These are phyloP conservation scores for Artomyces pyxidatus DNA, from an alignment of 768 basidiomycete species.

Conservation along the genomic window DNA sequence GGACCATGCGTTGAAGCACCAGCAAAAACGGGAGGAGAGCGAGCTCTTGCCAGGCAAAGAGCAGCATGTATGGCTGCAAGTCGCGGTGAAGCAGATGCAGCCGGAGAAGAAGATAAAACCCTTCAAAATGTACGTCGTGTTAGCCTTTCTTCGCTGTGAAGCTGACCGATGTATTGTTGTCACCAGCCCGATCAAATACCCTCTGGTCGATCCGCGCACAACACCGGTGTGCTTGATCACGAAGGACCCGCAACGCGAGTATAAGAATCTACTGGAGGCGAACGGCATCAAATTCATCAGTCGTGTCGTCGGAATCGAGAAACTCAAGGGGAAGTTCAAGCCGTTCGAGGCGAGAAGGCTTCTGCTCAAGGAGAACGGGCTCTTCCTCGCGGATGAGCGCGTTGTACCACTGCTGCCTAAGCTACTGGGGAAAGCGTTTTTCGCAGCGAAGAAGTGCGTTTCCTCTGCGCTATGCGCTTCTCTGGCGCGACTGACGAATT, in stretches of 20 bases:
- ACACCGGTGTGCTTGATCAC: conserved; percentile 83
- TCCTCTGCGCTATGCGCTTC: neutral
- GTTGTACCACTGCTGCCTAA: conserved; percentile 82
- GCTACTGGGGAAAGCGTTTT: conserved; percentile 84
- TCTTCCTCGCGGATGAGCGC: conserved; percentile 92
- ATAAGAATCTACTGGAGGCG: conserved; percentile 83
- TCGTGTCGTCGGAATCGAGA: conserved; percentile 82
- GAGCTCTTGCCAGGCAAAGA: conserved; percentile 75
- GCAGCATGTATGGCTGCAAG: conserved; percentile 82
- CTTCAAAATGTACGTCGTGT: conserved; percentile 63
- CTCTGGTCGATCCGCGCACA: conserved; percentile 75
- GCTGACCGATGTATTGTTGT: neutral
- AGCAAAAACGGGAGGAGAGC: conserved; percentile 56
- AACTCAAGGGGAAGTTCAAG: conserved; percentile 92
- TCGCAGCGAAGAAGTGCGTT: conserved; percentile 89
- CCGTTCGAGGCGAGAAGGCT: conserved; percentile 75
- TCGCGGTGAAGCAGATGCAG: conserved; percentile 79
- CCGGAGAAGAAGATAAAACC: conserved; percentile 75
- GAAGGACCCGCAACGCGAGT: conserved; percentile 92
- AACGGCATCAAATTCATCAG: conserved; percentile 84
- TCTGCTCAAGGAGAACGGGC: conserved; percentile 78
- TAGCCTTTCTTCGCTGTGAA: neutral
- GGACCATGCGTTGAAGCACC: conserved; percentile 56
- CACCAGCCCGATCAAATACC: conserved; percentile 65
- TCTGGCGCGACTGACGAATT: conserved; percentile 8